Percentiles rank a stretch among this genome's conserved stretches.
phyloP scores from a whole-genome alignment of 768 basidiomycete genomes.

The Megacollybia marginata region DNA sequence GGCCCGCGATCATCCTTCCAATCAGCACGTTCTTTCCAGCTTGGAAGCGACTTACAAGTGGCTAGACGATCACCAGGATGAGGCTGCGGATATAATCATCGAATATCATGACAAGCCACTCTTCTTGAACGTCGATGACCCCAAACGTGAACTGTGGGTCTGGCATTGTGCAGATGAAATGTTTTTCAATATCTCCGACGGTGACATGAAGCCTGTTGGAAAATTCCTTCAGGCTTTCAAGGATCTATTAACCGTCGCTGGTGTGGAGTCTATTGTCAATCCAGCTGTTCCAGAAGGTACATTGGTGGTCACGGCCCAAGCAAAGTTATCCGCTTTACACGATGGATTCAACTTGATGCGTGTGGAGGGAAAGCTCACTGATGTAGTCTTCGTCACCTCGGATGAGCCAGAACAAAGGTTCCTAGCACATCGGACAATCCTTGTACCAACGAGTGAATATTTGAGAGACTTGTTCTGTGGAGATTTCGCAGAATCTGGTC shows the following conservation, averaged over 20 bases:
- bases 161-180: slow-evolving; percentile 33
- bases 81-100: slow-evolving; percentile 12
- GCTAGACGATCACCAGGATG: slow-evolving; percentile 23
- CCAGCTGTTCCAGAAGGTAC: not conserved
- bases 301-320: not conserved
- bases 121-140: slow-evolving; percentile 42
- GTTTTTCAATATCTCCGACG: slow-evolving; percentile 25
- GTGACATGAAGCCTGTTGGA: slow-evolving; percentile 21
- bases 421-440: slow-evolving; percentile 32
- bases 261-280: slow-evolving; percentile 20
- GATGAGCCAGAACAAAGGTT: slow-evolving; percentile 15
- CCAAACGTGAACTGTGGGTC: slow-evolving; percentile 24
- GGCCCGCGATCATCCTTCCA: slow-evolving; percentile 14
- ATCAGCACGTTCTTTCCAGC: slow-evolving; percentile 26
- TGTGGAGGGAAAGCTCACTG: slow-evolving; percentile 20
- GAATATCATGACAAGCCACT: slow-evolving; percentile 16
- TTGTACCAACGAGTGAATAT: slow-evolving; percentile 23
- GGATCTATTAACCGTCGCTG: slow-evolving; percentile 24
- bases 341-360: slow-evolving; percentile 27
- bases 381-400: slow-evolving; percentile 25
- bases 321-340: slow-evolving; percentile 10
- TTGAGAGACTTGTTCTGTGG: slow-evolving; percentile 23
- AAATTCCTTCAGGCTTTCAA: slow-evolving; percentile 25
- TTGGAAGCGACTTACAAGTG: slow-evolving; percentile 36
- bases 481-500: slow-evolving; percentile 14